Base-by-base conservation (phyloP, 495 filamentous ascomycete species). In the Neurospora terricola region DNA sequence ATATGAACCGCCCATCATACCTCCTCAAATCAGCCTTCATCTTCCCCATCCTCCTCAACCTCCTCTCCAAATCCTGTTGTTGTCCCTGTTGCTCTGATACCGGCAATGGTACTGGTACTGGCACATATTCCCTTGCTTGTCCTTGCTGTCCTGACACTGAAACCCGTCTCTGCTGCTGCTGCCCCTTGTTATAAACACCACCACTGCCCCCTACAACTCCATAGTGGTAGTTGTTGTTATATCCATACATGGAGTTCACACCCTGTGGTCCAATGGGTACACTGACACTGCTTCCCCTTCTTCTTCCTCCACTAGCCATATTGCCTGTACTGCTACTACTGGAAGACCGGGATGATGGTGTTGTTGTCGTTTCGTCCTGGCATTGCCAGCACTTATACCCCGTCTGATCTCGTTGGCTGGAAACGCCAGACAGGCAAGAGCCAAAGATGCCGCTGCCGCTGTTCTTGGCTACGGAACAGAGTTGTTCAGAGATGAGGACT, bases 401-500 rank as follows among this genome's bases (percentile, higher is more conserved):
- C 11, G 78, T 82, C 38, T 75, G 75, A 68, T 77, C 82, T 6
- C 76, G 68, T 76, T 76, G 76, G 54, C 70, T 79, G 21, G 73
- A 71, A 12, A 81, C 74, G 8, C 81, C 82, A 14, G 73, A 78
- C 6, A 78, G 77, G 68, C 83, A 85, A 70, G 78, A 78, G 23
- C 82, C 83, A 69, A 84, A 84, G 38, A 81, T 73, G 38, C 83
- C 77, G 54, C 78, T 80, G 42, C 83, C 77, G 62, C 78, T 80
- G 42, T 59, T 71, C 18, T 74, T 73, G n/a, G 81, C 83, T 0
- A 69, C 69, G 7, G 72, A 70, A 70, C 83, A 85, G 37, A 79
- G 76, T 68, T 79, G 75, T 40, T 85, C 83, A 14, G 83, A 84
- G 30, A 85, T 84, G 43, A 85, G 80, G 9, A 85, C 78, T 3